phyloP scores from a whole-genome alignment of 768 basidiomycete genomes.

The Boletales sp. region DNA sequence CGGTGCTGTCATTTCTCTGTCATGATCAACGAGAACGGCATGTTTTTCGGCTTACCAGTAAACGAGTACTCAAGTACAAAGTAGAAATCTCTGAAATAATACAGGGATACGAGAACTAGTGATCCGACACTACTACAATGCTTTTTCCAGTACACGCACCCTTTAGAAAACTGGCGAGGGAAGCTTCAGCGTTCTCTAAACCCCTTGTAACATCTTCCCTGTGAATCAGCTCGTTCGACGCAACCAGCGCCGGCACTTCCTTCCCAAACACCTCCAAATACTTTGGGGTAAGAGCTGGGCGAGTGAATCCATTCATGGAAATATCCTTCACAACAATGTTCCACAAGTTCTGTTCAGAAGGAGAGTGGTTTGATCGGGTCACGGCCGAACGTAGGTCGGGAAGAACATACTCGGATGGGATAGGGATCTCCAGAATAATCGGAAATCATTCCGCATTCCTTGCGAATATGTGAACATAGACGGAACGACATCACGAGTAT shows the following conservation, averaged over 20 bases:
- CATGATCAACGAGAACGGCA: too few species aligned
- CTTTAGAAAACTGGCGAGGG: not conserved
- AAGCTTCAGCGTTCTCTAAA: conserved; percentile 32
- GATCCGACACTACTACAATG: conserved; percentile 3
- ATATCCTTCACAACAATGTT: conserved; percentile 36
- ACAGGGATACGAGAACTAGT: not conserved
- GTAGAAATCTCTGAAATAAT: too few species aligned
- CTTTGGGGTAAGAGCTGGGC: conserved; percentile 26
- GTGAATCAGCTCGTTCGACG: conserved; percentile 44
- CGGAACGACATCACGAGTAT: not conserved
- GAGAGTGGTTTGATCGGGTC: not conserved
- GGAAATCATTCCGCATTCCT: conserved; percentile 32
- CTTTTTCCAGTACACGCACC: conserved; percentile 7
- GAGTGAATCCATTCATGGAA: conserved; percentile 45
- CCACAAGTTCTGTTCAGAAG: not conserved
- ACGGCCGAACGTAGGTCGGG: not conserved
- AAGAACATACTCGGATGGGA: conserved; percentile 1
- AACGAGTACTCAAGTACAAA: too few species aligned
- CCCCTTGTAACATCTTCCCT: conserved; percentile 45
- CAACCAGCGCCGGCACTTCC: conserved; percentile 38
- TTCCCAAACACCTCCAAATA: conserved; percentile 41
- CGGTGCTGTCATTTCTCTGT: too few species aligned
- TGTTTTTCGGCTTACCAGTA: too few species aligned
- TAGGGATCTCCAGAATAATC: not conserved
- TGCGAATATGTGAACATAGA: not conserved